Percentiles rank a stretch among this genome's conserved stretches.
These are phyloP conservation scores for Uronychia binucleata DNA, from an alignment of 73 alveolate genomes.

Conservation along the genomic window DNA sequence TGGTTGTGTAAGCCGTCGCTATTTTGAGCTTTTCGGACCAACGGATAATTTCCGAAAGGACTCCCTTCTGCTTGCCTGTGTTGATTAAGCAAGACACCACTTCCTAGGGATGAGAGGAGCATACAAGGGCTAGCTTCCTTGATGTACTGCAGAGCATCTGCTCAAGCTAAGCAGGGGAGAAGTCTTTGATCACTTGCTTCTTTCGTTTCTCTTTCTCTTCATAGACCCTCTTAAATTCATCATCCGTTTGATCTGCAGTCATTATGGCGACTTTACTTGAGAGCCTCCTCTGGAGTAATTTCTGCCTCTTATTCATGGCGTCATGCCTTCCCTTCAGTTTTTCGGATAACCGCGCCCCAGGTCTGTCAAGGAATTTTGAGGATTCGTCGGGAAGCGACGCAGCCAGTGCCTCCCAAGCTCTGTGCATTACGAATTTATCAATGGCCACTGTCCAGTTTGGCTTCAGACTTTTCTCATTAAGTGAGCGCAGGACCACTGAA, in stretches of 20 bases:
- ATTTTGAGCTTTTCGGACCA: conserved; percentile 34
- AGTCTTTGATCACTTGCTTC: conserved; percentile 23
- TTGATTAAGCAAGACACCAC: conserved; percentile 42
- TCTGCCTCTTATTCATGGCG: not conserved
- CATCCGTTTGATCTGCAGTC: not conserved
- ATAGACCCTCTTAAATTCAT: conserved; percentile 27
- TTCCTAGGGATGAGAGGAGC: not conserved
- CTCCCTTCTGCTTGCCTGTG: conserved; percentile 48
- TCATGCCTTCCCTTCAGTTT: not conserved
- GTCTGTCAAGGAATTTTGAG: not conserved
- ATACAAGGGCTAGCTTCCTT: conserved; percentile 24
- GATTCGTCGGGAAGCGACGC: not conserved
- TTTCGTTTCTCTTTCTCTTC: conserved; percentile 34
- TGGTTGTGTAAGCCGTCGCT: not conserved
- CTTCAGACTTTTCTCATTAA: not conserved
- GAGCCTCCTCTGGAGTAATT: not conserved
- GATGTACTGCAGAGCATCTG: conserved; percentile 35
- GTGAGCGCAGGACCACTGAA: not conserved
- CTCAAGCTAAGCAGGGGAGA: conserved; percentile 29
- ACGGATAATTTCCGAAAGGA: conserved; percentile 67
- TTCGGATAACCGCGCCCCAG: not conserved
- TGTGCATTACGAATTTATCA: not conserved
- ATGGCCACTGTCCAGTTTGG: not conserved
- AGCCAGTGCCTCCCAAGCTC: not conserved
- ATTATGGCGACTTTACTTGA: not conserved